These are phyloP conservation scores for Saccharomycopsis fermentans DNA, from an alignment of 805 yeast genomes.

Conservation along the genomic window DNA sequence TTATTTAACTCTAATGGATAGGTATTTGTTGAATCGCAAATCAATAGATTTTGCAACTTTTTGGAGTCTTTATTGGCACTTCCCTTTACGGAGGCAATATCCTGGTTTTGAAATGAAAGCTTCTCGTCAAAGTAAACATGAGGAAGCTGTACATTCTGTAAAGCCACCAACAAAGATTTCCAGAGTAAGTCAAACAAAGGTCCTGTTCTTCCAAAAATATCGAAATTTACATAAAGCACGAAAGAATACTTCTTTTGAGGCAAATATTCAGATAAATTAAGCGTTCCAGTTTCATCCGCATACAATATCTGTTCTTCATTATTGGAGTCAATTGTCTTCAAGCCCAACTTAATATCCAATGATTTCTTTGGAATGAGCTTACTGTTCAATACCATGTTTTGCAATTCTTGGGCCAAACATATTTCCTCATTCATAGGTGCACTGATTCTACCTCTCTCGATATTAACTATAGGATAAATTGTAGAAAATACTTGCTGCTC, in stretches of 20 bases:
- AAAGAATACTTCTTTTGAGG: conserved; percentile 40
- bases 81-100: conserved; percentile 5
- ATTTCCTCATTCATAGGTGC: conserved; percentile 84
- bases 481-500: conserved; percentile 26
- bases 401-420: conserved; percentile 54
- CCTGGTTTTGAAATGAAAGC: conserved; percentile 25
- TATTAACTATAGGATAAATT: conserved; percentile 66
- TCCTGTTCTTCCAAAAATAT: conserved; percentile 72
- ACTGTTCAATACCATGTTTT: conserved; percentile 50
- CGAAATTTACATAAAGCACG: conserved; percentile 62
- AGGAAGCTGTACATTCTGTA: conserved; percentile 54
- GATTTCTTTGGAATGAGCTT: conserved; percentile 41
- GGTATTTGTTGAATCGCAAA: conserved; percentile 41
- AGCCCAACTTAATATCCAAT: conserved; percentile 45
- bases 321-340: conserved; percentile 41
- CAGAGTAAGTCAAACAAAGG: conserved; percentile 73
- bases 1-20: conserved; percentile 32
- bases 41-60: conserved; percentile 40
- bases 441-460: conserved; percentile 64
- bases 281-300: conserved; percentile 30
- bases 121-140: conserved; percentile 56
- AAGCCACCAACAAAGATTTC: conserved; percentile 54
- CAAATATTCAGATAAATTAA: conserved; percentile 11
- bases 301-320: conserved; percentile 39
- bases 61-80: conserved; percentile 39